Evolutionary conservation across 345 rosid species (phyloP).

Genomic region (Limnanthes douglasii): DNA sequence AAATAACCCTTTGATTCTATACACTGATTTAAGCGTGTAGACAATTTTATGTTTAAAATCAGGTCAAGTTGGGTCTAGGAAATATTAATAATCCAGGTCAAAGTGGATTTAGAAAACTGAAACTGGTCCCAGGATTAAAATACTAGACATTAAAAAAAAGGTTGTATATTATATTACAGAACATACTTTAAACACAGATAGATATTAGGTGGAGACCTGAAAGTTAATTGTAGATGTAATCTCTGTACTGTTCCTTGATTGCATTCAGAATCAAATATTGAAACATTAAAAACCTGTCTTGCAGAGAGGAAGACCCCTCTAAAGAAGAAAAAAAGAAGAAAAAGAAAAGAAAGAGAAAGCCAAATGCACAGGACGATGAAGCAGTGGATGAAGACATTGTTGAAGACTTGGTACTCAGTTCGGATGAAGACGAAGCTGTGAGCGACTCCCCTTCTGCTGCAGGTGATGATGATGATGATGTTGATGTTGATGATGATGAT

Average conservation of each 20-base stretch:
- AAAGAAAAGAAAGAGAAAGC: conserved; percentile 28
- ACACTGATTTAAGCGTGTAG: neutral
- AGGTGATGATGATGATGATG: conserved; percentile 16
- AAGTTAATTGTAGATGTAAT: neutral
- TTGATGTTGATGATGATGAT: conserved; percentile 13
- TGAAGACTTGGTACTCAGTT: conserved; percentile 78
- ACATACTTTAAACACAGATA: no score
- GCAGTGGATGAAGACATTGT: conserved; percentile 68
- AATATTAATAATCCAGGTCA: neutral
- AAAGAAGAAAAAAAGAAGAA: conserved; percentile 26
- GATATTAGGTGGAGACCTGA: neutral
- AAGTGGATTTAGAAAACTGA: neutral
- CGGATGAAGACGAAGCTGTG: conserved; percentile 58
- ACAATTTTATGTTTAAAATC: neutral
- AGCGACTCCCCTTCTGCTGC: conserved; percentile 15
- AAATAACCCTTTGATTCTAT: no score
- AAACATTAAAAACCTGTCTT: conserved; percentile 1
- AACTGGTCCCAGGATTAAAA: neutral
- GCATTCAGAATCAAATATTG: no score
- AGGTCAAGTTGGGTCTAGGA: neutral
- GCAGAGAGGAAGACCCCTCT: conserved; percentile 27
- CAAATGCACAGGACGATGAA: conserved; percentile 13
- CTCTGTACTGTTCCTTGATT: neutral
- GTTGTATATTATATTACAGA: no score
- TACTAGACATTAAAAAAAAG: neutral